A percentile compares a stretch with the other conserved stretches of the same genome.
Conservation (phyloP, 345 rosid species). For the Erodium maritimum region DNA sequence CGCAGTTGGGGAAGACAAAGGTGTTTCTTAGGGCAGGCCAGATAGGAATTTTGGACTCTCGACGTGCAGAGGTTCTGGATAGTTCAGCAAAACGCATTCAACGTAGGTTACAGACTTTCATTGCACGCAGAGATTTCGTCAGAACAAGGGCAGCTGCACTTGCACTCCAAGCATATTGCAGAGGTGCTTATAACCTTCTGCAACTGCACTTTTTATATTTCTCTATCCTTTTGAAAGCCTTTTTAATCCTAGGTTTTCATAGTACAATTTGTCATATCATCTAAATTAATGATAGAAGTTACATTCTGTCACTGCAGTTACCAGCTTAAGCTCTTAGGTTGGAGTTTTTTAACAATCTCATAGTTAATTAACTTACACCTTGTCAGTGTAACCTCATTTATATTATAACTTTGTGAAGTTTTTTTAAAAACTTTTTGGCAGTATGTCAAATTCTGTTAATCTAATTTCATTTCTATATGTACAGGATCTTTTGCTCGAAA, state of each 20-base stretch:
- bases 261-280: neutral
- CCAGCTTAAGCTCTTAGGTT: no score
- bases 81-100: constrained; percentile 72
- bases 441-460: no score
- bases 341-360: no score
- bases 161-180: constrained; percentile 69
- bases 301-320: no score
- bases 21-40: constrained; percentile 98
- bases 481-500: constrained; percentile 71
- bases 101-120: constrained; percentile 47
- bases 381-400: no score
- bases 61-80: constrained; percentile 81
- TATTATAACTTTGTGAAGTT: no score
- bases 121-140: constrained; percentile 41
- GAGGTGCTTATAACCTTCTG: constrained; percentile 40
- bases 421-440: no score
- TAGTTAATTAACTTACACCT: no score
- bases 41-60: constrained; percentile 78
- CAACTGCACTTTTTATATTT: neutral
- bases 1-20: constrained; percentile 86
- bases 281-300: no score
- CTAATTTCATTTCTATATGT: no score
- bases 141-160: constrained; percentile 44
- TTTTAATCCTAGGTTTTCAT: neutral
- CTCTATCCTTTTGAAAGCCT: neutral